These are phyloP conservation scores for Debaryomyces prosopidis DNA, from an alignment of 805 yeast genomes.

Conservation along the genomic window DNA sequence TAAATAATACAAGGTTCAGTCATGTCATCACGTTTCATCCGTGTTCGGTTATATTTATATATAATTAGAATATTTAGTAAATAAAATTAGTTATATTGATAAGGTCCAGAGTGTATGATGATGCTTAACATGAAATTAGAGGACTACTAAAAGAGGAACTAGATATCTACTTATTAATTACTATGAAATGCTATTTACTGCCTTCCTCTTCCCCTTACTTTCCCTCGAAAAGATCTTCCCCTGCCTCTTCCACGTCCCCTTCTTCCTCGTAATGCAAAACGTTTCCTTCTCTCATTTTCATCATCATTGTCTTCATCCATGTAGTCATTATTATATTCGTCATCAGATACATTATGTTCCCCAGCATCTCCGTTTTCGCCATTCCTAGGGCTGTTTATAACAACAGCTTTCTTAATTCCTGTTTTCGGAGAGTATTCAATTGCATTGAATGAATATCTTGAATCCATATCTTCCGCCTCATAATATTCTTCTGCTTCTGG, in stretches of 20 bases:
- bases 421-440: constrained; percentile 9
- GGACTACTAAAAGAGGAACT: no score
- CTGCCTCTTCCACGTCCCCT: constrained; percentile 16
- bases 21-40: neutral
- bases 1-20: constrained; percentile 7
- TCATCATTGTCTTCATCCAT: constrained; percentile 4
- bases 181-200: neutral
- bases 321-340: neutral
- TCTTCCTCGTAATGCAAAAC: constrained; percentile 7
- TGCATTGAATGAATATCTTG: neutral
- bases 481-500: neutral
- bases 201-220: constrained; percentile 12
- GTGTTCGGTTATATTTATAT: neutral
- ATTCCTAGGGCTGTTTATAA: neutral
- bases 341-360: constrained; percentile 8
- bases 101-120: neutral
- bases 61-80: neutral
- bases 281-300: constrained; percentile 10
- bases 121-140: no score
- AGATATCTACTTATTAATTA: no score
- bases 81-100: neutral
- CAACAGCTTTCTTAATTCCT: constrained; percentile 4
- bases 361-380: neutral
- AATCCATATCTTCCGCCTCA: constrained; percentile 1
- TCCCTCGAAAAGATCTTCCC: constrained; percentile 8